Evolutionary conservation across 768 basidiomycete genomes (phyloP), one percentile per base, ranked within the genome.

Genomic region (Cubamyces lactineus): DNA sequence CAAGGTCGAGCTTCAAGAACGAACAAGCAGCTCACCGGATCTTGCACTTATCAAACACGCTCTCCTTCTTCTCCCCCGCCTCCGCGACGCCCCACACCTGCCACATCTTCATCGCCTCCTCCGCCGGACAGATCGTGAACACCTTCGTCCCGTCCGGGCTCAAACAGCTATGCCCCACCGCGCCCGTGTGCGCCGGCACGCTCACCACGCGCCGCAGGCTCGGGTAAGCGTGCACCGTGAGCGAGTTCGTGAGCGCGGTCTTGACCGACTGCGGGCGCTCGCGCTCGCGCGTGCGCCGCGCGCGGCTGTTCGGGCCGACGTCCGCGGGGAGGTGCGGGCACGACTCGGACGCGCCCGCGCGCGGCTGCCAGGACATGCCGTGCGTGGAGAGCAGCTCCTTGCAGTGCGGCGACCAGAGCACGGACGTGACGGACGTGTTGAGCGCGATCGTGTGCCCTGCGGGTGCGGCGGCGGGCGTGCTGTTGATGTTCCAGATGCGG

Each of bases 21-120:
- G 21, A 2, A 2, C 21, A 16, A 21, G 24, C 53, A 23, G 34
- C 57, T 64, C 63, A 83, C 30, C 81, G 80, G 64, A 83, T 82
- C 40, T 70, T 69, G 67, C 76, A 82, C 55, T 73, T 78, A 59
- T 80, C 79, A 64, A 83, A 83, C 17, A 78, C 76, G 60, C 79
- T 81, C 66, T 76, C 76, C 59, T 71, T 70, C 67, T 72, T 78
- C 58, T 68, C 69, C 26, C 64, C 67, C 28, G 71, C 68, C 39
- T 70, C 63, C 26, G 76, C 73, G 53, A 56, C 53, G 57, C 60
- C 69, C 87, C 87, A 89, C 34, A 88, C 85, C 63, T 85, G 84
- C 82, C 86, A 89, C 81, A 87, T 85, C 75, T 87, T 88, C 74
- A 89, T 86, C 49, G 84, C 82, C 71, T 88, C 85, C 64, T 88